Evolutionary conservation across 257 asterid genomes (phyloP).

Genomic region (Solanum bukasovii): DNA sequence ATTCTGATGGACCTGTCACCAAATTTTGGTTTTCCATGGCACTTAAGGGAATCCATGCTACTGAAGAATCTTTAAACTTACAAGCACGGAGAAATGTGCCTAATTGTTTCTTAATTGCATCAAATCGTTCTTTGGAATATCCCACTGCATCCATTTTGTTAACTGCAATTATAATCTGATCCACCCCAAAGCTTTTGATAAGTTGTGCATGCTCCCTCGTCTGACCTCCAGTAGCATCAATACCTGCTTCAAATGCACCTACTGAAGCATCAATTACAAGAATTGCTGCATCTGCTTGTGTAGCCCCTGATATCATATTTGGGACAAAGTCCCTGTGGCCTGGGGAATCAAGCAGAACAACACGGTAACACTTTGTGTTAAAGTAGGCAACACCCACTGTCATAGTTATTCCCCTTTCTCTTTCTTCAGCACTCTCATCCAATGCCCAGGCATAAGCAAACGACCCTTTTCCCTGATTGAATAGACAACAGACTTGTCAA

Average conservation of each 20-base stretch:
- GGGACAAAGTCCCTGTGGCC: slow-evolving; percentile 98
- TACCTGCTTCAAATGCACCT: slow-evolving; percentile 93
- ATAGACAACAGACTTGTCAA: slow-evolving; percentile 12
- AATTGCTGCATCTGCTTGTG: slow-evolving; percentile 99
- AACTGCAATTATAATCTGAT: slow-evolving; percentile 74
- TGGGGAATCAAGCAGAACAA: slow-evolving; percentile 95
- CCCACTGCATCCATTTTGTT: slow-evolving; percentile 93
- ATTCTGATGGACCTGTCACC: slow-evolving; percentile 52
- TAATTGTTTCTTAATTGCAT: slow-evolving; percentile 57
- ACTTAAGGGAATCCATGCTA: slow-evolving; percentile 81
- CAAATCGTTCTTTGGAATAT: slow-evolving; percentile 80
- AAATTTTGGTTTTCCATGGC: slow-evolving; percentile 92
- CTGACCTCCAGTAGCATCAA: slow-evolving; percentile 78
- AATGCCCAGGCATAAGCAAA: slow-evolving; percentile 99
- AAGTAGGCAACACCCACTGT: slow-evolving; percentile 91
- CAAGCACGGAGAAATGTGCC: slow-evolving; percentile 71
- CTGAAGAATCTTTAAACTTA: slow-evolving; percentile 73
- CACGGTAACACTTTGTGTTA: slow-evolving; percentile 51
- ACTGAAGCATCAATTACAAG: slow-evolving; percentile 82
- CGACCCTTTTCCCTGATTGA: slow-evolving; percentile 89
- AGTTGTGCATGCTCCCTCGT: slow-evolving; percentile 91
- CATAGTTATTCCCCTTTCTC: slow-evolving; percentile 99
- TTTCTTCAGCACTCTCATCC: slow-evolving; percentile 96
- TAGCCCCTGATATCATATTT: slow-evolving; percentile 98
- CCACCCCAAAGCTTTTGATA: slow-evolving; percentile 92